Base-by-base conservation (phyloP, 1,139 yeast genomes). In the Candida neerlandica region DNA sequence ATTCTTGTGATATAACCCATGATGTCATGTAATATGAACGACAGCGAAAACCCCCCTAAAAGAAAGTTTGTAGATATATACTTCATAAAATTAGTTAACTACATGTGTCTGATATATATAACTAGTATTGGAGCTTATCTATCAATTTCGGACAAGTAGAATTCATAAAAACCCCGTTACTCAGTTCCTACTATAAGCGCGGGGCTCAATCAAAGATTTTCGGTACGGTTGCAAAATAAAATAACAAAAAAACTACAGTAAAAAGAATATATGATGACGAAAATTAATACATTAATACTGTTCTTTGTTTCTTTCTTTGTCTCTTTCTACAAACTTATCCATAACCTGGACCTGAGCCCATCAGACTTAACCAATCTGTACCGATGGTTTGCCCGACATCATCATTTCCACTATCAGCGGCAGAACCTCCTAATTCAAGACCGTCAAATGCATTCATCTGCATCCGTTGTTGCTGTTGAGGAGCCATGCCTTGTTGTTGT, bases 321-420 rank as follows among this genome's bases (percentile, higher is more conserved):
- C 41, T 37, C 12, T 23, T 19, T n/a, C 6, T 19, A 10, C 4
- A 37, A 5, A 37, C 5, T 37, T 45, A 61, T 19, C 54, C 59
- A 52, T 69, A 70, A 15, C 73, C 73, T 0, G 74, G 73, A 0
- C 74, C 75, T 1, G 72, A 61, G 0, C 74, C 76, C 67, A 71
- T 66, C 55, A 66, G 65, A 47, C 69, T 66, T 46, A 71, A 62
- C 76, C 76, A 71, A 53, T 70, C 75, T 16, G 61, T 55, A 23
- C 58, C 62, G 23, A 59, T 49, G 10, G 50, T 40, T 5, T 45
- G 51, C 3, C 47, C 53, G 10, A 39, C 43, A 40, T 45, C 50
- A 38, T 49, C 52, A 19, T 53, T 45, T 1, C 27, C 45, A 26
- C 33, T 41, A 39, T 26, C 33, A 7, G 38, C 47, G 30, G 18